Evolutionary conservation across 306 rosid genomes (phyloP), one percentile per base, ranked within the genome.

Genomic region (Prunus padus): DNA sequence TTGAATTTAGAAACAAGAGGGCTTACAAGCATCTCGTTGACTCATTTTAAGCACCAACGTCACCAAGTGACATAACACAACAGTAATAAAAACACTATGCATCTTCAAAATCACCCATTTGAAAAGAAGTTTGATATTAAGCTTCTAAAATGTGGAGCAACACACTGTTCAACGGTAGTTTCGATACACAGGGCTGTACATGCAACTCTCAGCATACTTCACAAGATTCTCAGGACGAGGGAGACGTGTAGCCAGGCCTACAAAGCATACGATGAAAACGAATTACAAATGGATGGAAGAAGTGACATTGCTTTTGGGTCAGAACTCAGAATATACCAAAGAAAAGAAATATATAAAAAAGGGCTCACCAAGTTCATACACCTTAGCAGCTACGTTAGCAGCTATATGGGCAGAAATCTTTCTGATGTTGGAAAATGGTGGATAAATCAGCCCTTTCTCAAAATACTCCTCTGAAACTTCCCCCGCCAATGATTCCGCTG

Each of bases 361-460:
- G 25, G 25, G 59, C 88, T 79, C 15, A 91, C 97, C 98, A 49
- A 93, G 89, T 78, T 93, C 96, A 45, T 89, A 93, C 49, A 97
- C 97, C 82, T 91, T 93, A 20, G 98, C 92, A 78, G 98, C 96
- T 65, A 93, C 98, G 51, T 64, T 88, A 47, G 96, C 98, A 67
- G 98, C 98, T 63, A 93, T 91, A 9, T 81, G 44, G 15, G 97
- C 98, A 1, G 98, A 93, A 73, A 93, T 91, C 80, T 91, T 91
- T 85, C 97, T 87, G 89, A 93, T 91, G 65, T 69, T 82, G 30
- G 92, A 54, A 67, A 93, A 82, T 65, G 90, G 96, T 22, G 98
- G 98, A 80, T 84, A 93, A 30, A 87, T 89, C 83, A 91, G 77
- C 14, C 97, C 93, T 63, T 84, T 76, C 0, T 82, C 84, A 22